These are phyloP conservation scores for Tanacetum coccineum DNA, from an alignment of 129 eudicot species.

Conservation along the genomic window DNA sequence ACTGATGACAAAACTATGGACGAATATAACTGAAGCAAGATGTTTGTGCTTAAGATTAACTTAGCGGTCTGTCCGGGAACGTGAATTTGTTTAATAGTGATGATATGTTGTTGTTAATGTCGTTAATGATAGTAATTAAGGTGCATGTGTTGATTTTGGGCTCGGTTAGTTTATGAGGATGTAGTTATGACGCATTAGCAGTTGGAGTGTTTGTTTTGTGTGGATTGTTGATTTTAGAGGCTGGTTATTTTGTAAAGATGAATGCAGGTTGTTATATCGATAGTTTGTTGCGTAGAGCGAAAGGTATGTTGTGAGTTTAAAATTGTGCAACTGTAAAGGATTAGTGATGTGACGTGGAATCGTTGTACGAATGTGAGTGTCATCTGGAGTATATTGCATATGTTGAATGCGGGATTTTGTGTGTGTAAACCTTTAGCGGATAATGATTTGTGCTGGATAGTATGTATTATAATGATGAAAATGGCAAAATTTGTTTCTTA, in stretches of 20 bases:
- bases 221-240: constrained; percentile 11
- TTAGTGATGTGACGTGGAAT: constrained; percentile 8
- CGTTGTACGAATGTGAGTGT: not conserved
- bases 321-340: not conserved
- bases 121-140: not conserved
- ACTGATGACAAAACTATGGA: too few relatives aligned
- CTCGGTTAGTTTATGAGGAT: not conserved
- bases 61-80: too few relatives aligned
- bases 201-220: not conserved
- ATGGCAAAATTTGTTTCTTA: not conserved
- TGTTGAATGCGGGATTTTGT: constrained; percentile 14
- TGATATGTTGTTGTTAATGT: not conserved
- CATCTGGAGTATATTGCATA: not conserved
- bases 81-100: not conserved
- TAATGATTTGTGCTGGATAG: not conserved
- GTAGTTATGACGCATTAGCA: not conserved
- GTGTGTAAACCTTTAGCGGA: constrained; percentile 8
- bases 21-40: too few relatives aligned
- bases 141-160: not conserved
- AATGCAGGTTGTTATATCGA: constrained; percentile 15
- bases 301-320: constrained; percentile 12
- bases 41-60: too few relatives aligned
- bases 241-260: constrained; percentile 5
- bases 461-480: constrained; percentile 7
- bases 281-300: constrained; percentile 10